Percentiles rank a stretch among this genome's conserved stretches.
Evolutionary conservation across 2,329 filamentous ascomycete species (phyloP).

Genomic region (Aspergillus pseudonomiae): DNA sequence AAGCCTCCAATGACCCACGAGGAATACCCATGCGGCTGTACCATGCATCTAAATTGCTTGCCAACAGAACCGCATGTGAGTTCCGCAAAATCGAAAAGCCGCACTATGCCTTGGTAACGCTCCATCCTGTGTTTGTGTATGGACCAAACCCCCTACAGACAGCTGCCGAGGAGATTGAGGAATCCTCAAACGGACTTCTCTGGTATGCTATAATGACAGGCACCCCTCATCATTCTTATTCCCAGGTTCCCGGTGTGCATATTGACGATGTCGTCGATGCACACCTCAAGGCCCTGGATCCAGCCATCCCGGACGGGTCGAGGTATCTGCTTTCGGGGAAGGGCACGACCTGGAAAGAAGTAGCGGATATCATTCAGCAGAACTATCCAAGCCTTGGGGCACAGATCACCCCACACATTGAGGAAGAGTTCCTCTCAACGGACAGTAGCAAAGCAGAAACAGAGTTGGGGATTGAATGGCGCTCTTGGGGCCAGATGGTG

Average conservation of each 20-base stretch:
- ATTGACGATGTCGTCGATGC: not conserved
- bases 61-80: not conserved
- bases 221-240: not conserved
- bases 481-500: not conserved
- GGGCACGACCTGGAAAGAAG: not conserved
- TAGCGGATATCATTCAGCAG: not conserved
- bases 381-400: not conserved
- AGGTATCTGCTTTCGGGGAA: not conserved
- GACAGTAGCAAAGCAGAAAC: not conserved
- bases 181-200: not conserved
- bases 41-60: slow-evolving; percentile 29
- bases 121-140: not conserved
- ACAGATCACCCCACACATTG: not conserved
- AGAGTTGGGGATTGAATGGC: not conserved
- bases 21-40: slow-evolving; percentile 22
- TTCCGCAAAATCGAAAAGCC: not conserved
- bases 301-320: not conserved
- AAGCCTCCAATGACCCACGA: slow-evolving; percentile 15
- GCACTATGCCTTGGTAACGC: not conserved
- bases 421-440: no score
- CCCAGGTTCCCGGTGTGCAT: not conserved
- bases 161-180: not conserved
- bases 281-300: not conserved
- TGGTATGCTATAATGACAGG: not conserved
- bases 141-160: not conserved